phyloP scores from a whole-genome alignment of 768 basidiomycete species.

The Agrocybe chaxingu region DNA sequence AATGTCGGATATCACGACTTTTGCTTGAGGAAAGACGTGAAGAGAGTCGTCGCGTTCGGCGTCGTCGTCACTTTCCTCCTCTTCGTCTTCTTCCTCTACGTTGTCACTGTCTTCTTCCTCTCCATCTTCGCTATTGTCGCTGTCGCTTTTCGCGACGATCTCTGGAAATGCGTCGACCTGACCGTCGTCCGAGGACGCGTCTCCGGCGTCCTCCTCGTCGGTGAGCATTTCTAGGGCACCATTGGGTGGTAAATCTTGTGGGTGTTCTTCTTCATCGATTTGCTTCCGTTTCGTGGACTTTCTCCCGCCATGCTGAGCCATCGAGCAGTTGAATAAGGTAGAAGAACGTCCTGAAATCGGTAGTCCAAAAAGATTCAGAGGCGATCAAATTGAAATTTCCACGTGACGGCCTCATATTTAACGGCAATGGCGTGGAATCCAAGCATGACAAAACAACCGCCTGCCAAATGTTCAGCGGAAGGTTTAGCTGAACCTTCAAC shows the following conservation, averaged over 20 bases:
- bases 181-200: slow-evolving; percentile 49
- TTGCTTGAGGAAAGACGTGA: slow-evolving; percentile 61
- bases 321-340: slow-evolving; percentile 10
- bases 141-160: slow-evolving; percentile 55
- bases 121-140: slow-evolving; percentile 42
- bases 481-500: no score
- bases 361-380: slow-evolving; percentile 18
- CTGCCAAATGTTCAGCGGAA: no score
- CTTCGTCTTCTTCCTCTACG: slow-evolving; percentile 38
- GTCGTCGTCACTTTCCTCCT: slow-evolving; percentile 34
- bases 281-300: slow-evolving; percentile 60
- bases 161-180: slow-evolving; percentile 74
- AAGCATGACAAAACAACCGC: not conserved
- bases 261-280: slow-evolving; percentile 30
- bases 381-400: slow-evolving; percentile 18
- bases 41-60: slow-evolving; percentile 42
- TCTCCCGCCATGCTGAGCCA: slow-evolving; percentile 32
- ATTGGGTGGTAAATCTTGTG: slow-evolving; percentile 30
- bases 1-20: slow-evolving; percentile 70
- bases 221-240: slow-evolving; percentile 68
- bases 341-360: not conserved
- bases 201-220: slow-evolving; percentile 60
- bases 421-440: not conserved
- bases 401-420: no score
- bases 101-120: slow-evolving; percentile 33